Conservation (phyloP, 108 stramenopile genomes). For the Nitzschia sp. region DNA sequence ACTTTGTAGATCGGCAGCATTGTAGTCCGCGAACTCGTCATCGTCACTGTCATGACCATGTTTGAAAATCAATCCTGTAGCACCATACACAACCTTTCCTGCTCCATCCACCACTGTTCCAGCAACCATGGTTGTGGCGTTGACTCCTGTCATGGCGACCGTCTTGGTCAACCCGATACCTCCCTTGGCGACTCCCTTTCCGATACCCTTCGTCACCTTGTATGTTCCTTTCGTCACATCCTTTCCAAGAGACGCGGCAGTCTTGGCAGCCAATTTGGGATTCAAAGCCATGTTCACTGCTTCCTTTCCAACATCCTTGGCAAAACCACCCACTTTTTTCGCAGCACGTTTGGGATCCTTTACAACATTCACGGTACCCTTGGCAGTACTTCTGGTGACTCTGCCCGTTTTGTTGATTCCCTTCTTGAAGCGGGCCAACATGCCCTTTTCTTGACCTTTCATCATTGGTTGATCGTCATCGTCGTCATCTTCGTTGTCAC, state of each 20-base stretch:
- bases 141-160: conserved; percentile 23
- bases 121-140: conserved; percentile 28
- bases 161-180: conserved; percentile 22
- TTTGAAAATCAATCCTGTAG: conserved; percentile 19
- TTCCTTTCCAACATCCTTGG: conserved; percentile 33
- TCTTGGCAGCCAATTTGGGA: conserved; percentile 28
- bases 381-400: conserved; percentile 18
- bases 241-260: background rate
- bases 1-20: conserved; percentile 12
- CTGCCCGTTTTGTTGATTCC: conserved; percentile 9
- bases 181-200: conserved; percentile 28
- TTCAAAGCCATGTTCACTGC: conserved; percentile 23
- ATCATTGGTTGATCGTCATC: conserved; percentile 15
- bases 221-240: conserved; percentile 10
- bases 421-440: conserved; percentile 1
- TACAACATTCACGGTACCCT: conserved; percentile 27
- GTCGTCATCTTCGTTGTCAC: conserved; percentile 6
- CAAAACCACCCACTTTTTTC: conserved; percentile 20
- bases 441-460: conserved; percentile 7
- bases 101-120: conserved; percentile 21
- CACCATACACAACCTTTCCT: conserved; percentile 19
- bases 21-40: conserved; percentile 17
- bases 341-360: conserved; percentile 26
- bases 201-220: conserved; percentile 21
- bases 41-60: conserved; percentile 2